These are phyloP conservation scores for Tanacetum coccineum DNA, from an alignment of 129 eudicot species.

Conservation along the genomic window DNA sequence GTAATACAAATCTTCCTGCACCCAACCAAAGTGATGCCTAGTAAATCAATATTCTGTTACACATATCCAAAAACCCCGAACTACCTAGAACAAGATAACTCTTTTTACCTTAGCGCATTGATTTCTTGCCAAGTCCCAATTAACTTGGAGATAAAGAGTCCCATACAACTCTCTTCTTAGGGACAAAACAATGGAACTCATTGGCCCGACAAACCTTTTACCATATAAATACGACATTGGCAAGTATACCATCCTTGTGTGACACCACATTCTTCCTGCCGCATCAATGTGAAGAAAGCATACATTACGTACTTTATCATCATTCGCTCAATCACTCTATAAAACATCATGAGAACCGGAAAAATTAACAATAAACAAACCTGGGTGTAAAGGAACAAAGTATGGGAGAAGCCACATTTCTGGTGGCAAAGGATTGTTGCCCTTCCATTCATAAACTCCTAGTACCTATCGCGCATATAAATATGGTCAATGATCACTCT, in stretches of 20 bases:
- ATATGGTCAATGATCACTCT: constrained; percentile 1
- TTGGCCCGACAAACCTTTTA: constrained; percentile 34
- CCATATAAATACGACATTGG: constrained; percentile 17
- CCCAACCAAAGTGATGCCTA: background rate
- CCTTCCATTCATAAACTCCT: constrained; percentile 71
- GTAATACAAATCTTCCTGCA: constrained; percentile 73
- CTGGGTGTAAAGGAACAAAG: constrained; percentile 66
- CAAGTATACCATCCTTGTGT: constrained; percentile 59
- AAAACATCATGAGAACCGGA: background rate
- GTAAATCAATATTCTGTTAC: too few species aligned
- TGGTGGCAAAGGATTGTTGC: constrained; percentile 78
- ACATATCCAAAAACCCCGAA: too few species aligned
- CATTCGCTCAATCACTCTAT: background rate
- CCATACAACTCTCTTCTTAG: constrained; percentile 54
- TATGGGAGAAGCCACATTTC: constrained; percentile 82
- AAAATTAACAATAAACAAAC: constrained; percentile 15
- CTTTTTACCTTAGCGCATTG: constrained; percentile 53
- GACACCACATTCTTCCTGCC: constrained; percentile 77
- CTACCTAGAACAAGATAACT: background rate
- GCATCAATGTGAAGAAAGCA: too few species aligned
- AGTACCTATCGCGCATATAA: constrained; percentile 39
- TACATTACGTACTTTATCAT: background rate
- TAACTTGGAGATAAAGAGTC: constrained; percentile 40
- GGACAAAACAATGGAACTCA: constrained; percentile 32
- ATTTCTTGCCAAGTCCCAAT: constrained; percentile 55